Conservation (phyloP, 2,329 filamentous ascomycete species). For the Cyclaneusma minus region DNA sequence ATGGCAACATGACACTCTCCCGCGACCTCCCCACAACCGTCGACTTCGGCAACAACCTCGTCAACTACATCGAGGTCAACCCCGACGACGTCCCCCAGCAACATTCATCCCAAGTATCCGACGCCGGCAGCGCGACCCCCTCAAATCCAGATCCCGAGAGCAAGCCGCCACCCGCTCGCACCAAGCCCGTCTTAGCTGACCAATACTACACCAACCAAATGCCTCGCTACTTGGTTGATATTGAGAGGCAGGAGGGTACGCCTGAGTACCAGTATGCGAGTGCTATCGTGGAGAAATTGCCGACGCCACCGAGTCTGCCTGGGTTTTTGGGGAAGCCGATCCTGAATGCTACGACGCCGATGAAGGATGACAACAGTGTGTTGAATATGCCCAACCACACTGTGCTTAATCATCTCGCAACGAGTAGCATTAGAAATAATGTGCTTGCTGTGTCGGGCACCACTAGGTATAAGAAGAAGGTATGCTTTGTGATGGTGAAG, state of each 20-base stretch:
- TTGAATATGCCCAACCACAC: slow-evolving; percentile 95
- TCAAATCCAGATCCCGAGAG: slow-evolving; percentile 8
- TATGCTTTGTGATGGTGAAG: slow-evolving; percentile 21
- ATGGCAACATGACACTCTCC: slow-evolving; percentile 83
- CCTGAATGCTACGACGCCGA: slow-evolving; percentile 74
- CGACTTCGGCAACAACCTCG: slow-evolving; percentile 92
- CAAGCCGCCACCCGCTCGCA: slow-evolving; percentile 21
- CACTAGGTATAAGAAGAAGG: slow-evolving; percentile 95
- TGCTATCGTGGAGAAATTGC: slow-evolving; percentile 61
- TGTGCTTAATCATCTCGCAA: slow-evolving; percentile 88
- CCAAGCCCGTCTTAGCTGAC: slow-evolving; percentile 37
- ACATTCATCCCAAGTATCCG: slow-evolving; percentile 9
- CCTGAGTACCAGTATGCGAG: slow-evolving; percentile 59
- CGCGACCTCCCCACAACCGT: slow-evolving; percentile 83
- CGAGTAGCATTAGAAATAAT: slow-evolving; percentile 94
- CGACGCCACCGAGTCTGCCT: slow-evolving; percentile 70
- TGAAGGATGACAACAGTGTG: slow-evolving; percentile 97
- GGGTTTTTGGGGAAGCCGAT: slow-evolving; percentile 91
- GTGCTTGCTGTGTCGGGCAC: slow-evolving; percentile 91
- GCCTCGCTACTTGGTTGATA: slow-evolving; percentile 72
- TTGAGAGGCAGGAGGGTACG: slow-evolving; percentile 72
- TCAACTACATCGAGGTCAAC: slow-evolving; percentile 94
- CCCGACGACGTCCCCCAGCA: slow-evolving; percentile 46
- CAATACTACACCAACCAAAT: slow-evolving; percentile 57
- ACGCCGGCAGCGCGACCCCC: slow-evolving; percentile 18